Base-by-base conservation (phyloP, 2,329 filamentous ascomycete genomes). In the Fusarium decemcellulare region DNA sequence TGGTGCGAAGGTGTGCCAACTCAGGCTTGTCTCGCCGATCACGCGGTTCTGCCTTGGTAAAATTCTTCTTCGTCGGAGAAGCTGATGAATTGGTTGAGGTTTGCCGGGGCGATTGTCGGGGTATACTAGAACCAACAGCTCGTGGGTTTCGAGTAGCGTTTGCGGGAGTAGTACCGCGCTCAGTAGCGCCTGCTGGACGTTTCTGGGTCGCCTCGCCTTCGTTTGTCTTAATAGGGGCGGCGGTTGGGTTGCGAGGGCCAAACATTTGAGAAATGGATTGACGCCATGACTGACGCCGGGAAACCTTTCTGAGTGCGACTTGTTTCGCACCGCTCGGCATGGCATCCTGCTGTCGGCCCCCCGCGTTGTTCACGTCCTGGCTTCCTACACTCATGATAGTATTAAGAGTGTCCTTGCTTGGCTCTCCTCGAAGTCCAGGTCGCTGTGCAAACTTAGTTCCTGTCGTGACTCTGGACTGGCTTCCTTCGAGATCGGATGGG, bases 361-460 rank as follows among this genome's bases (percentile, higher is more conserved):
- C 48, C 29, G 46, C 57, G 2, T 30, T 54, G 34, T 55, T 55
- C 15, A 72, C 65, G 47, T 85, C 83, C 16, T 82, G 74, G 51
- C 84, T 86, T 7, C 82, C 84, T 9, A 86, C 84, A 62, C 85
- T 86, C 54, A 86, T 72, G 16, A 87, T 86, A 1, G 84, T 86
- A 54, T 83, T 83, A 29, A 86, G 72, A 0, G 83, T 85, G 29
- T 86, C 84, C 66, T 81, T 81, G 70, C 82, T 86, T n/a, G 78
- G 70, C 34, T 83, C 80, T 1, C 77, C 75, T 46, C 78, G 81
- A 47, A 84, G 68, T 7, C 76, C 72, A 11, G 81, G 67, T 42
- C 78, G 79, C 65, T 80, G 82, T 14, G 77, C 73, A 51, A 77
- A 72, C 1, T 80, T 77, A 18, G 79, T 43, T 16, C 48, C 40